A percentile compares a stretch with the other conserved stretches of the same genome.
These are phyloP conservation scores for Endoconidiophora polonica DNA, from an alignment of 2,329 filamentous ascomycete genomes.

Conservation along the genomic window DNA sequence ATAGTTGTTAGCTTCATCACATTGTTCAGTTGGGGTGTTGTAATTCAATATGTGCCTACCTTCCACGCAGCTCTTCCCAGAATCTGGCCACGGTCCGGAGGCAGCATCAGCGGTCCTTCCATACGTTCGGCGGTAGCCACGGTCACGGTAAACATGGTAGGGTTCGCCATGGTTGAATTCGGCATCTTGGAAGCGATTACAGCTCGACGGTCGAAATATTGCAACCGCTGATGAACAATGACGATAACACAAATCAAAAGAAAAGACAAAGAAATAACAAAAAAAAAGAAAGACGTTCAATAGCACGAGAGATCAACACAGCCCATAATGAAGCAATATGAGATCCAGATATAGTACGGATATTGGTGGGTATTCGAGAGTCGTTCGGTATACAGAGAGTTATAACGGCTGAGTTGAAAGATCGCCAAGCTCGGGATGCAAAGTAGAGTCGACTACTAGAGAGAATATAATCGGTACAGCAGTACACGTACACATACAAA, in stretches of 20 bases:
- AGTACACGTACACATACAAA: too few species aligned
- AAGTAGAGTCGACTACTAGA: too few species aligned
- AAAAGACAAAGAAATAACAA: neutral
- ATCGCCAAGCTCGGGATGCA: too few species aligned
- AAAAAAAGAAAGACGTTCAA: neutral
- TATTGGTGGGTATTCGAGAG: too few species aligned
- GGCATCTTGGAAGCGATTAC: neutral
- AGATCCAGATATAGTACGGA: neutral
- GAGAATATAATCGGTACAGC: too few species aligned
- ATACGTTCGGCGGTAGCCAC: slow-evolving; percentile 19
- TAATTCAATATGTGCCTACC: slow-evolving; percentile 19
- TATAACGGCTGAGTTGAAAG: too few species aligned
- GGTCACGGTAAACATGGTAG: slow-evolving; percentile 11
- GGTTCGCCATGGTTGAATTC: neutral
- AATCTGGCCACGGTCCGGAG: slow-evolving; percentile 34
- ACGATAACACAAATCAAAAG: neutral
- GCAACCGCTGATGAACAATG: too few species aligned
- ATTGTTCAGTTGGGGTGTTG: neutral
- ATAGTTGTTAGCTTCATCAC: slow-evolving; percentile 1
- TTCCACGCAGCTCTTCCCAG: slow-evolving; percentile 36
- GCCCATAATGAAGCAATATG: neutral
- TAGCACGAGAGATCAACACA: neutral
- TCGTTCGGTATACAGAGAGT: too few species aligned
- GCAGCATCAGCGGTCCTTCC: slow-evolving; percentile 32
- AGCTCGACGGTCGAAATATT: too few species aligned